Evolutionary conservation across 176 grass and related monocot genomes (phyloP), one percentile per base, ranked within the genome.

Genomic region (Pharus latifolius): DNA sequence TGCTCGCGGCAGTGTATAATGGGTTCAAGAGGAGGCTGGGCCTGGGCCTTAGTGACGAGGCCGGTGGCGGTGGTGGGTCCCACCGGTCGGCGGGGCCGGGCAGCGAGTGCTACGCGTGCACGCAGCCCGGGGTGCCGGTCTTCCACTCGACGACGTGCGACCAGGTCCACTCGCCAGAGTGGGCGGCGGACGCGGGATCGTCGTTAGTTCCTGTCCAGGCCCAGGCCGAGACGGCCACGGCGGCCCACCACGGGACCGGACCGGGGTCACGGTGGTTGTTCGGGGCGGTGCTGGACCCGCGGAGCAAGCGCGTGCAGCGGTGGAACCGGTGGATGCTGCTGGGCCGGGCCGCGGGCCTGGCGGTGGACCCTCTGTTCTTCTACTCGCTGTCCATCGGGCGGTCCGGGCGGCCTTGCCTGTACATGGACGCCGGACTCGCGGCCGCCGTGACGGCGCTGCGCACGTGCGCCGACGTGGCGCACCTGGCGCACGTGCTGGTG

Each of bases 71-170:
- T 14, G 26, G 37, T 27, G 48, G 70, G 12, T 35, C 82, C 7
- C 27, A 54, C 32, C 38, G 60, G 18, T 12, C 51, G 19, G 45
- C 29, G 35, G 72, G 25, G 6, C 55, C 83, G 7, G 56, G 77
- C 1, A 72, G 56, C 1, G 94, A 98, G 82, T 98, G 94, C 78
- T 98, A 98, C 74, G 89, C 94, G 55, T 98, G 94, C 89, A 98
- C 94, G 35, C 94, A 90, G 85, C 87, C 94, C 0, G 86, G 94
- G 15, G 89, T 78, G 49, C 94, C 89, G 38, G 81, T 84, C 33
- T 98, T 98, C 75, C 94, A 98, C 63, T 98, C 94, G 45, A 98
- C 94, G 57, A 91, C 81, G 22, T 98, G 94, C 82, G 94, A 98
- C 82, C 87, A 91, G 44, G 87, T 83, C 16, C 87, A 91, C 70